Conservation (phyloP, 139 green algal genomes). For the Eudorina sp. region DNA sequence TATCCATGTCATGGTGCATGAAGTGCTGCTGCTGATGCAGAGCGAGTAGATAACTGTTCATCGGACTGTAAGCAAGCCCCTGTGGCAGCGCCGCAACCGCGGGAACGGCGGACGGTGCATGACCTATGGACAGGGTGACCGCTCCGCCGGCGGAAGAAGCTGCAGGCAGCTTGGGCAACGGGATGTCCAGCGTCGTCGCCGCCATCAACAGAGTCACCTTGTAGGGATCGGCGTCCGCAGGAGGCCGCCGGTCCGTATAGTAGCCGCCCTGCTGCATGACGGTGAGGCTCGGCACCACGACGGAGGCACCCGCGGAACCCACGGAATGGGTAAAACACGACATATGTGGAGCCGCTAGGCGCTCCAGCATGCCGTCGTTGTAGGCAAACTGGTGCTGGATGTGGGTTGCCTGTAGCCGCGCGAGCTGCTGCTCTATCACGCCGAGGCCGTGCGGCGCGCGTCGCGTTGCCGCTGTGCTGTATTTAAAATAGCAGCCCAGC, state of each 20-base stretch:
- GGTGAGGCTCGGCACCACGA: slow-evolving; percentile 73
- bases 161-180: slow-evolving; percentile 45
- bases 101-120: not conserved
- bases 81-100: not conserved
- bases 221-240: slow-evolving; percentile 87
- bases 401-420: slow-evolving; percentile 71
- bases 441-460: slow-evolving; percentile 61
- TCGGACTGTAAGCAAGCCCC: not conserved
- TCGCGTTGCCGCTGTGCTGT: slow-evolving; percentile 75
- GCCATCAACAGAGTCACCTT: slow-evolving; percentile 80
- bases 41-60: not conserved
- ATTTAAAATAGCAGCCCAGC: slow-evolving; percentile 76
- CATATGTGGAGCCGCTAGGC: not conserved
- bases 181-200: slow-evolving; percentile 76
- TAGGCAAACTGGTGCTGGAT: slow-evolving; percentile 78
- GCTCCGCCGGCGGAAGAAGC: not conserved
- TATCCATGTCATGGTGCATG: slow-evolving; percentile 19
- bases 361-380: slow-evolving; percentile 68
- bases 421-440: slow-evolving; percentile 71
- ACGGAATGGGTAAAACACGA: slow-evolving; percentile 73
- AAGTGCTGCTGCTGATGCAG: not conserved
- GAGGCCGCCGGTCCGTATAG: slow-evolving; percentile 81
- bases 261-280: slow-evolving; percentile 68
- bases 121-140: not conserved
- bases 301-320: slow-evolving; percentile 64